Conservation (phyloP, 805 yeast species). For the Priceomyces castillae region DNA sequence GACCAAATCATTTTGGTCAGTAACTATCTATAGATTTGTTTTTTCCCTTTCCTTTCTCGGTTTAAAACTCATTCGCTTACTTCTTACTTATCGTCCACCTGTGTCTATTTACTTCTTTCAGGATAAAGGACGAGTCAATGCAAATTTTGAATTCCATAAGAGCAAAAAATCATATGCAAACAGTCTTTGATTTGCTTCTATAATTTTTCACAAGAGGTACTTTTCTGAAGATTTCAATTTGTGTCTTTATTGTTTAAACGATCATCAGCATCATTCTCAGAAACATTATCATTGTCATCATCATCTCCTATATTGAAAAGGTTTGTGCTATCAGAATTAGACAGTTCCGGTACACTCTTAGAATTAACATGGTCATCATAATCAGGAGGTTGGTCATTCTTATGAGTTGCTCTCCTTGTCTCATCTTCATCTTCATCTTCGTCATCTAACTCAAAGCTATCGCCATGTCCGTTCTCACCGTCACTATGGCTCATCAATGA, state of each 20-base stretch:
- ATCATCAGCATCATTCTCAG: slow-evolving; percentile 23
- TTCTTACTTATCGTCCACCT: not conserved
- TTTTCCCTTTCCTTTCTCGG: not conserved
- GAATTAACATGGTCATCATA: slow-evolving; percentile 10
- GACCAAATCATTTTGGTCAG: not conserved
- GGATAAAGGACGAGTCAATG: not conserved
- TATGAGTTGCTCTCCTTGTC: slow-evolving; percentile 3
- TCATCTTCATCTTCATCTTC: slow-evolving; percentile 11
- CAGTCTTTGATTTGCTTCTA: not conserved
- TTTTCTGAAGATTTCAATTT: not conserved
- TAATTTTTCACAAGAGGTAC: not conserved
- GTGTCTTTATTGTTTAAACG: slow-evolving; percentile 11
- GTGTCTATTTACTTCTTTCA: not conserved
- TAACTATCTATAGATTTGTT: not conserved
- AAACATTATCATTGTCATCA: slow-evolving; percentile 24
- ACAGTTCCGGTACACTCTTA: slow-evolving; percentile 6
- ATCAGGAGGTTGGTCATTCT: slow-evolving; percentile 4
- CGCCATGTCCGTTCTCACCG: slow-evolving; percentile 27
- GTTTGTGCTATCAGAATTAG: slow-evolving; percentile 25
- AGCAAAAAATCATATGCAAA: too few species aligned
- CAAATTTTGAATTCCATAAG: not conserved
- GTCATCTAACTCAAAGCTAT: slow-evolving; percentile 38
- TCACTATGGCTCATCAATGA: slow-evolving; percentile 51
- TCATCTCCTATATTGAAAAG: slow-evolving; percentile 43
- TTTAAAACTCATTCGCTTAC: not conserved